Evolutionary conservation across 345 rosid genomes (phyloP), one percentile per base, ranked within the genome.

Genomic region (Heritiera littoralis): DNA sequence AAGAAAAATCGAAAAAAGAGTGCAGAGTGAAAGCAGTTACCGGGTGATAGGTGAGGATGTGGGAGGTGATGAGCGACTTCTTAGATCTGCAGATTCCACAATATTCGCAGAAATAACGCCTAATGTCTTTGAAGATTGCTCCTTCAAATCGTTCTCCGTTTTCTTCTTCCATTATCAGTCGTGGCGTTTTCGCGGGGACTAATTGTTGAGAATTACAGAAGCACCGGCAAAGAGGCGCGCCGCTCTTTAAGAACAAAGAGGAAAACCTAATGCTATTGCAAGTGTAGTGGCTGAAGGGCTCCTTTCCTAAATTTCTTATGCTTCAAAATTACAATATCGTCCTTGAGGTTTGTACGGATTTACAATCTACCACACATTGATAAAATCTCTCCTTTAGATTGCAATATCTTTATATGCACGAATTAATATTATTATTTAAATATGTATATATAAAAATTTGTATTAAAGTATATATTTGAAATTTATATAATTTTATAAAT

Each of bases 1-100:
- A 6, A 65, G 38, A 66, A 65, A 35, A 51, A 1, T 18, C 6
- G 23, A 30, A 15, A 41, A 30, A 35, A 35, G 3, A 20, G 0
- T 15, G 45, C 30, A 10, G 38, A 59, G 59, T 63, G 15, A 30
- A 72, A 75, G 51, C 49, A 35, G 15, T 35, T 54, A 85, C 97
- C 94, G 87, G 81, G 76, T 93, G 99, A 23, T 86, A 72, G 7
- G 86, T 9, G 12, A 66, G 81, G 81, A 95, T 84, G 67, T 93
- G 99, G 14, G 93, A 83, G 67, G 77, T 75, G 85, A 95, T 84
- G 55, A 92, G 93, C 66, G 91, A 79, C 82, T 88, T 95, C 83
- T 95, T 93, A 41, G 98, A 95, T 85, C 97, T 87, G 85, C 90
- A 91, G 81, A 93, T 88, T 32, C 99, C 98, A 14, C 98, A 95